Evolutionary conservation across 176 grass and related monocot species (phyloP).

Genomic region (Musa troglodytarum): DNA sequence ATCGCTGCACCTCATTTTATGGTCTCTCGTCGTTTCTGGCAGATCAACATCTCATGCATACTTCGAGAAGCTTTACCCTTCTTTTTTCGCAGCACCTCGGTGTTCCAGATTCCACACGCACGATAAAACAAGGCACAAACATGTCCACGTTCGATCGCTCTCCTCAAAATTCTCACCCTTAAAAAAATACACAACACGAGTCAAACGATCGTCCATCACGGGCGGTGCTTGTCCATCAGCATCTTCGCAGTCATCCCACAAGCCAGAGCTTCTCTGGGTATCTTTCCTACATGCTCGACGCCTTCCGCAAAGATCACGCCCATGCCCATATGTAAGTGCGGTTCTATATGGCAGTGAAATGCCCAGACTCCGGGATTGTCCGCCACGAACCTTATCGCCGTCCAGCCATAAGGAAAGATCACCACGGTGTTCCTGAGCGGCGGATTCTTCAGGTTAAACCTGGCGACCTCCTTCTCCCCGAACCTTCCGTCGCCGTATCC

Average conservation of each 20-base stretch:
- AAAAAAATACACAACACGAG: neutral
- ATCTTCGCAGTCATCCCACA: slow-evolving; percentile 37
- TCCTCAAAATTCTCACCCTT: neutral
- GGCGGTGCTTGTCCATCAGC: slow-evolving; percentile 12
- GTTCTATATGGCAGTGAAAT: slow-evolving; percentile 78
- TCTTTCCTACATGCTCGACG: slow-evolving; percentile 28
- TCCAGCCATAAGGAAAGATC: slow-evolving; percentile 54
- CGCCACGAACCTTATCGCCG: slow-evolving; percentile 51
- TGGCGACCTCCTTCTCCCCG: slow-evolving; percentile 32
- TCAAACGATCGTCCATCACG: neutral
- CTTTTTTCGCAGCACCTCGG: too few relatives aligned
- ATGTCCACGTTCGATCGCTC: neutral
- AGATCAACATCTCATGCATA: too few relatives aligned
- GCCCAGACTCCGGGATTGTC: slow-evolving; percentile 78
- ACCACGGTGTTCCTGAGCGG: slow-evolving; percentile 63
- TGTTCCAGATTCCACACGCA: neutral
- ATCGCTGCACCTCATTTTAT: too few relatives aligned
- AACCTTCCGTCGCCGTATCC: slow-evolving; percentile 47
- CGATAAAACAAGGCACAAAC: neutral
- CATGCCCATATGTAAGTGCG: slow-evolving; percentile 77
- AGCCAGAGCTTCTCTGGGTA: slow-evolving; percentile 33
- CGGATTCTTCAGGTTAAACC: slow-evolving; percentile 48
- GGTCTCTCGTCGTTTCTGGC: too few relatives aligned
- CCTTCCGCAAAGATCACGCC: slow-evolving; percentile 65
- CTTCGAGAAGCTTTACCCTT: too few relatives aligned